Evolutionary conservation across 169 alveolate genomes (phyloP), one percentile per base, ranked within the genome.

Genomic region (Cyclospora cayetanensis): DNA sequence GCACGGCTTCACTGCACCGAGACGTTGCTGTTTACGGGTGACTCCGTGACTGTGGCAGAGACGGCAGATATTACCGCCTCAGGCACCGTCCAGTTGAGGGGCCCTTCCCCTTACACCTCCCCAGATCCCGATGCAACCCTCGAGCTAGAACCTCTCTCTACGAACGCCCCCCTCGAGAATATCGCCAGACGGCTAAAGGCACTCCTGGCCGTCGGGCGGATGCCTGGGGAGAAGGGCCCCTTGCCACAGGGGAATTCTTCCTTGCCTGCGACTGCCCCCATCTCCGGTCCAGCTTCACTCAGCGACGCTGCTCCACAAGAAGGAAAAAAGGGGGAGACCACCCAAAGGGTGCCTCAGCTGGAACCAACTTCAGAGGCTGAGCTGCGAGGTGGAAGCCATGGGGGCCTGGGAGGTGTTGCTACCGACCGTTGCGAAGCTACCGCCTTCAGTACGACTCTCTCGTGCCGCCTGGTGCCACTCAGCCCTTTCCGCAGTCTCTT

Each of bases 1-100:
- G 53, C 91, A 7, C 35, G 20, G 82, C 83, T 85, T 12, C 91
- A 66, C 53, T 85, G 91, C 52, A 25, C 50, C 34, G 91, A 85
- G 41, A 39, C 77, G 34, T 11, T 85, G 0, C 50, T 85, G 0
- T 42, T 34, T n/a, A 50, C 91, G 34, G 84, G 84, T 22, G 66
- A 72, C 41, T 46, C 52, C 9, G 60, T 85, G 37, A 22, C 35
- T 7, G 34, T 85, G 27, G 83, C 60, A 41, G 82, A 39, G 46
- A 52, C 65, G 22, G 80, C 91, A 1, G 91, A 85, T 66, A 50
- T 85, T 27, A 39, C 84, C 1, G 91, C 91, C 31, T 60, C 76
- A 11, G 91, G 68, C 31, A 85, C 91, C 5, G 50, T 42, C 34
- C 18, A 34, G 41, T 25, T 85, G 77, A 31, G 79, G 43, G 90